phyloP scores from a whole-genome alignment of 2,329 filamentous ascomycete species.

The Fusarium pilosicola region DNA sequence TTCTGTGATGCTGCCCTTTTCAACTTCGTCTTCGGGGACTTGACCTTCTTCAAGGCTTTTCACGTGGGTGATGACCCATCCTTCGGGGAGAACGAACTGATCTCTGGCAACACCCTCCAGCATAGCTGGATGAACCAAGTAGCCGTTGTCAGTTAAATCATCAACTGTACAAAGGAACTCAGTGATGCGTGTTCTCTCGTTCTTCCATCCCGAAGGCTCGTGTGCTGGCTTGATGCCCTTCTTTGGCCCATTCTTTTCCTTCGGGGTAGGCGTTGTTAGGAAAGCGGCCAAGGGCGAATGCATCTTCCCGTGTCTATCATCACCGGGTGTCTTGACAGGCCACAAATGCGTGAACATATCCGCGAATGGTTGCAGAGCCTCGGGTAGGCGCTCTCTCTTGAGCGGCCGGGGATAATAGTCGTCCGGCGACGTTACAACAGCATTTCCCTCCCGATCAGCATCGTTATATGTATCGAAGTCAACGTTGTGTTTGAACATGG shows the following conservation, averaged over 20 bases:
- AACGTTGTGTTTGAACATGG: conserved; percentile 79
- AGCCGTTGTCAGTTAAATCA: conserved; percentile 85
- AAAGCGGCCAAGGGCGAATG: conserved; percentile 90
- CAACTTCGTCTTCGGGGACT: conserved; percentile 74
- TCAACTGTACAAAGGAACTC: conserved; percentile 77
- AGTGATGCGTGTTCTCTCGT: conserved; percentile 83
- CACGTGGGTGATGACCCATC: conserved; percentile 86
- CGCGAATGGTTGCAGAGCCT: conserved; percentile 72
- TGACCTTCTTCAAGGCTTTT: conserved; percentile 72
- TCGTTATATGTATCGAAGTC: conserved; percentile 61
- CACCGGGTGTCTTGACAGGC: conserved; percentile 88
- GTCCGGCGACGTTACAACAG: conserved; percentile 60
- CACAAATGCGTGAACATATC: conserved; percentile 89
- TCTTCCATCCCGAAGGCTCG: conserved; percentile 73
- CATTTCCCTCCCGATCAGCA: conserved; percentile 44
- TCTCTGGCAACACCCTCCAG: conserved; percentile 68
- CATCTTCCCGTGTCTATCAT: conserved; percentile 81
- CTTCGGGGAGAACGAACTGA: conserved; percentile 66
- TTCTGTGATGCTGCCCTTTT: conserved; percentile 84
- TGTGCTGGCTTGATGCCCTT: conserved; percentile 68
- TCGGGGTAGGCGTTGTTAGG: conserved; percentile 77
- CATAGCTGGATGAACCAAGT: conserved; percentile 82
- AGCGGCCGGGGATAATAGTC: conserved; percentile 68
- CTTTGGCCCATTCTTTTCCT: conserved; percentile 70
- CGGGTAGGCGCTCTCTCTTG: conserved; percentile 60